A percentile compares a stretch with the other conserved stretches of the same genome.
phyloP scores from a whole-genome alignment of 495 filamentous ascomycete species.

The Beverwykella pulmonaria region DNA sequence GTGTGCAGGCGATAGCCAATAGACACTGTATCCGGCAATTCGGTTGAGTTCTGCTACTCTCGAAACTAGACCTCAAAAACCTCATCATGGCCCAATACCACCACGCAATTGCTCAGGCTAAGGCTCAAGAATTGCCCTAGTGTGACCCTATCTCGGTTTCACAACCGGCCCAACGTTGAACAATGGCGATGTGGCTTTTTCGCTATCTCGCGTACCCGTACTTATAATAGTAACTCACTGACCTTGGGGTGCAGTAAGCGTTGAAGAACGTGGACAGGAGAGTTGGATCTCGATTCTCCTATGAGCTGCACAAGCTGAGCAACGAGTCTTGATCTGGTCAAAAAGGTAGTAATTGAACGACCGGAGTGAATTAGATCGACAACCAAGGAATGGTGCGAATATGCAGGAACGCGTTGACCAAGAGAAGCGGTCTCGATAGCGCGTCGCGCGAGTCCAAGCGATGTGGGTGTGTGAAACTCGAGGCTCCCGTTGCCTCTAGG shows the following conservation, averaged over 20 bases:
- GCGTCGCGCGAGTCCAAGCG: not conserved
- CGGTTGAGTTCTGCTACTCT: not conserved
- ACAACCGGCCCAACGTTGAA: no score
- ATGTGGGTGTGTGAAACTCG: not conserved
- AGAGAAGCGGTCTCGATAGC: not conserved
- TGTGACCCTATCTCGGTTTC: not conserved
- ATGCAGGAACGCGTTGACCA: not conserved
- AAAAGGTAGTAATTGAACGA: not conserved
- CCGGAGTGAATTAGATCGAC: not conserved
- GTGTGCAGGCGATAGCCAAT: not conserved
- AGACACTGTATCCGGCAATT: not conserved
- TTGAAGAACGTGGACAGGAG: not conserved
- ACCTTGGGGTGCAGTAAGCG: not conserved
- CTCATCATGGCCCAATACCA: not conserved
- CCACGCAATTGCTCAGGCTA: not conserved
- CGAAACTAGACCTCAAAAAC: not conserved
- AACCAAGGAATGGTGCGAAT: not conserved
- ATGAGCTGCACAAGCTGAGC: not conserved
- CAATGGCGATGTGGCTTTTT: no score
- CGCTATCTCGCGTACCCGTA: no score
- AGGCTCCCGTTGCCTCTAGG: not conserved
- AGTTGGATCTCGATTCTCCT: not conserved
- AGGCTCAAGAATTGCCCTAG: not conserved
- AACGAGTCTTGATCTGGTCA: not conserved
- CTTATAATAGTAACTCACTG: no score